Evolutionary conservation across 305 asterid genomes (phyloP).

Genomic region (Fraxinus latifolia): DNA sequence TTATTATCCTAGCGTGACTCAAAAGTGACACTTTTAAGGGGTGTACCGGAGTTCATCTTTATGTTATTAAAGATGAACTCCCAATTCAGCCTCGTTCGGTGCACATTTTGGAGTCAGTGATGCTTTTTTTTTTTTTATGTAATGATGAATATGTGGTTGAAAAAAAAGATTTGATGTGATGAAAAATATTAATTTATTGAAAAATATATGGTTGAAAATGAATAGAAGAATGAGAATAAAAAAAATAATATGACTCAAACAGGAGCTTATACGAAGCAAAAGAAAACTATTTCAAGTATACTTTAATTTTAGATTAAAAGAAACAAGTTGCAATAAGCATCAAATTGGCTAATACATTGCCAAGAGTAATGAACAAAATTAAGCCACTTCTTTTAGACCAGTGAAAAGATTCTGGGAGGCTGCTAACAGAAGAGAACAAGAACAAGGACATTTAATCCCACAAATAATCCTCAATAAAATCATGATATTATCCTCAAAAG

Average conservation of each 20-base stretch:
- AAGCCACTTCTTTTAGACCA: background rate
- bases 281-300: background rate
- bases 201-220: too few species aligned
- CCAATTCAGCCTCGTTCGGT: background rate
- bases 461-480: background rate
- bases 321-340: background rate
- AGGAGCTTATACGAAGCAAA: background rate
- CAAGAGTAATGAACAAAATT: constrained; percentile 20
- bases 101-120: too few species aligned
- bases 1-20: background rate
- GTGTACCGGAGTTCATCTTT: background rate
- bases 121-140: too few species aligned
- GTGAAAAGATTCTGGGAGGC: background rate
- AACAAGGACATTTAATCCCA: background rate
- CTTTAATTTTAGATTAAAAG: background rate
- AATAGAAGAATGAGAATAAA: too few species aligned
- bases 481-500: background rate
- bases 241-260: too few species aligned
- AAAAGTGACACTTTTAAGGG: background rate
- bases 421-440: background rate
- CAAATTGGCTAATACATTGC: background rate
- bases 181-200: too few species aligned
- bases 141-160: too few species aligned
- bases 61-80: background rate
- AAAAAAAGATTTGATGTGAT: too few species aligned